Conservation (phyloP, 805 yeast species). For the Ogataea nakhonphanomensis region DNA sequence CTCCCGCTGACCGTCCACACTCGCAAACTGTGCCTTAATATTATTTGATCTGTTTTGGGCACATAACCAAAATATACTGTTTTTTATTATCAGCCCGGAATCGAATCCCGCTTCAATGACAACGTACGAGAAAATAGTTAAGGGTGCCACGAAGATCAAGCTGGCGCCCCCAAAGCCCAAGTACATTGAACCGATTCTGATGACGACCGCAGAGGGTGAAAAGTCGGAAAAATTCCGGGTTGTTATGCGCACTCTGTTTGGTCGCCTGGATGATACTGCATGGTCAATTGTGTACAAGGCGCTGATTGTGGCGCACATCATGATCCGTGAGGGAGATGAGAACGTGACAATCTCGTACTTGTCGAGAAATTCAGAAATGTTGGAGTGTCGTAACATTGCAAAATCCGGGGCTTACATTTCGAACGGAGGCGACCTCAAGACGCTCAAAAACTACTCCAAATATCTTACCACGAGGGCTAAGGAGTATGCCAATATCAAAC, state of each 20-base stretch:
- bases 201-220: conserved; percentile 56
- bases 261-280: conserved; percentile 69
- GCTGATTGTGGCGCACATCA: conserved; percentile 77
- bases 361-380: conserved; percentile 54
- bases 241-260: conserved; percentile 61
- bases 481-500: conserved; percentile 59
- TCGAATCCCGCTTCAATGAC: conserved; percentile 16
- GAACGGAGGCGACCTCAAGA: conserved; percentile 48
- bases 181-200: conserved; percentile 88
- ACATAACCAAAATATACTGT: conserved; percentile 2
- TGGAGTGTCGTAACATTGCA: conserved; percentile 46
- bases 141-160: conserved; percentile 69
- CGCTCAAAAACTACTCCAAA: conserved; percentile 62
- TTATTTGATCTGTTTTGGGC: background rate
- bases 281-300: conserved; percentile 92
- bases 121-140: conserved; percentile 25
- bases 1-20: background rate
- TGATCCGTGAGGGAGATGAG: conserved; percentile 88
- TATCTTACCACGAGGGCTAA: conserved; percentile 67
- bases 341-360: conserved; percentile 71
- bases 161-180: conserved; percentile 98
- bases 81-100: conserved; percentile 1
- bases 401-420: conserved; percentile 29
- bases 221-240: conserved; percentile 54
- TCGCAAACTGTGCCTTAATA: background rate